Base-by-base conservation (phyloP, 345 rosid species). In the Salix arbutifolia region DNA sequence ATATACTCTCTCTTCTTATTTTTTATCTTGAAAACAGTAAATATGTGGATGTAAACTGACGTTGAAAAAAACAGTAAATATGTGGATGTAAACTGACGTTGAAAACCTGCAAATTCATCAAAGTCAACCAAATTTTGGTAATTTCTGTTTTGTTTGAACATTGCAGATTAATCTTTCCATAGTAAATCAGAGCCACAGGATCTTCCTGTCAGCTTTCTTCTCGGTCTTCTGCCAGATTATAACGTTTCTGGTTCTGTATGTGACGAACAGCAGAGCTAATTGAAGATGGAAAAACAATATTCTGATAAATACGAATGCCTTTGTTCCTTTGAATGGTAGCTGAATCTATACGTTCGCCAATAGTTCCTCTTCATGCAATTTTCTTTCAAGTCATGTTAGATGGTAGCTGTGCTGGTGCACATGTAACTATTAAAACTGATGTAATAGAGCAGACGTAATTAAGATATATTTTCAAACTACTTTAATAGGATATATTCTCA, bases 301-400 rank as follows among this genome's bases (percentile, higher is more conserved):
- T 10, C 26, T 25, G 62, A 58, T 58, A 9, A 58, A 58, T 58
- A 58, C 7, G 9, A 12, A 52, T 6, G 58, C 6, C n/a, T 4
- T 6, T 40, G 18, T 30, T 19, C 62, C 31, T 46, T 65, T 65
- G 77, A 74, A 65, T 74, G 77, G 77, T 65, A 74, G 77, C 4
- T 74, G 69, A 19, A 31, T 52, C 5, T 31, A n/a, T 25, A 35
- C 33, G 64, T 2, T 50, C 23, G 35, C 3, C 62, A 11, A 52
- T 4, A 5, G 73, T 50, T 21, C 23, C 62, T 9, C 62, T 4
- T 9, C 62, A 58, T 23, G 62, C 62, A 58, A 10, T 3, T n/a
- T 58, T 28, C 19, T 19, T 44, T 62, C 53, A 50, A 21, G 21
- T 44, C 28, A 65, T 48, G 77, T 19, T 65, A 46, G 62, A 30